These are phyloP conservation scores for Solanum paucissectum DNA, from an alignment of 257 asterid species.

Conservation along the genomic window DNA sequence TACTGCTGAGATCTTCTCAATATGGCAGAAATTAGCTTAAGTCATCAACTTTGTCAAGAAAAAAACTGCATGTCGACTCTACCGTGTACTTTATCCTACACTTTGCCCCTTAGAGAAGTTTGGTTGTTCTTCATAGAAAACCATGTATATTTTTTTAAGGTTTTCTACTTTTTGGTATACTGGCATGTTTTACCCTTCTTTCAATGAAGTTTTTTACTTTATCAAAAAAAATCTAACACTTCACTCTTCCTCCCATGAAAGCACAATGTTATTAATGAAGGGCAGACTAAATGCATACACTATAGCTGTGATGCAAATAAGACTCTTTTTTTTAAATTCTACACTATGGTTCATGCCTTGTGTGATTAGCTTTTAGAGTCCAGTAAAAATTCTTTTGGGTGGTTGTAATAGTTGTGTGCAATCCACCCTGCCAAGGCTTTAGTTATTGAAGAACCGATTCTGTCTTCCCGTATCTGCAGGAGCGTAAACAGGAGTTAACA, in stretches of 20 bases:
- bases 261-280: neutral
- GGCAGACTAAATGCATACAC: neutral
- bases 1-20: neutral
- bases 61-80: neutral
- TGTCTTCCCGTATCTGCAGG: conserved; percentile 44
- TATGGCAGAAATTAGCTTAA: neutral
- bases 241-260: neutral
- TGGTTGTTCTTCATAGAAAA: neutral
- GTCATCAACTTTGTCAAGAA: neutral
- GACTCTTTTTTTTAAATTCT: neutral
- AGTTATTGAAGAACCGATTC: conserved; percentile 1
- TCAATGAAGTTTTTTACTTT: neutral
- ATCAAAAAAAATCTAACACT: neutral
- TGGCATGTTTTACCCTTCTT: neutral
- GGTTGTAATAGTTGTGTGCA: neutral
- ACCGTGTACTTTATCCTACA: neutral
- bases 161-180: neutral
- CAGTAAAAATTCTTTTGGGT: neutral
- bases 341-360: neutral
- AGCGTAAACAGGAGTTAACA: conserved; percentile 84
- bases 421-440: neutral
- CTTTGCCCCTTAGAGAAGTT: neutral
- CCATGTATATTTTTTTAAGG: neutral
- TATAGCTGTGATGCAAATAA: neutral
- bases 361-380: neutral